A percentile compares a stretch with the other conserved stretches of the same genome.
Evolutionary conservation across 257 asterid species (phyloP).

Genomic region (Galeopsis tetrahit): DNA sequence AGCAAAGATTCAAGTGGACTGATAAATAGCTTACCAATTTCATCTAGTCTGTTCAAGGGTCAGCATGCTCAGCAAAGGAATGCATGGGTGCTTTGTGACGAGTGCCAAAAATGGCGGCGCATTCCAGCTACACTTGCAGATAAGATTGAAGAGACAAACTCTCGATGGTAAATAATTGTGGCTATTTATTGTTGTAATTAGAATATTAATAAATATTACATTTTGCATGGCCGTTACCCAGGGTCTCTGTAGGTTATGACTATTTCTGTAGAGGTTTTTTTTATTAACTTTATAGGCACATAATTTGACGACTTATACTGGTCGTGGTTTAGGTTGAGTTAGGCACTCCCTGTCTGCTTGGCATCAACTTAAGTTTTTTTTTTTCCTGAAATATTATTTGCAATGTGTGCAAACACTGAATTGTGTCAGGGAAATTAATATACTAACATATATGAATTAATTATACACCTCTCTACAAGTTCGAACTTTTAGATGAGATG

Average conservation of each 20-base stretch:
- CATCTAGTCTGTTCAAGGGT: slow-evolving; percentile 39
- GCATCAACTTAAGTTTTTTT: not conserved
- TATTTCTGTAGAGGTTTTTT: not conserved
- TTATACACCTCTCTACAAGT: too few species aligned
- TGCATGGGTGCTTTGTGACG: slow-evolving; percentile 95
- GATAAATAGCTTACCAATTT: slow-evolving; percentile 33
- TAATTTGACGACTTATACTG: not conserved
- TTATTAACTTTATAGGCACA: slow-evolving; percentile 12
- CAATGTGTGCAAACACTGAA: not conserved
- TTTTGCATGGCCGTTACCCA: slow-evolving; percentile 16
- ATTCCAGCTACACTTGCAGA: slow-evolving; percentile 83
- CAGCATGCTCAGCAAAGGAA: slow-evolving; percentile 44
- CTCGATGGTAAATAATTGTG: slow-evolving; percentile 63
- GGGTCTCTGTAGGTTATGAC: slow-evolving; percentile 22
- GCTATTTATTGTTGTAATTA: slow-evolving; percentile 2
- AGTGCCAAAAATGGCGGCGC: slow-evolving; percentile 89
- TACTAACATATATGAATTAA: too few species aligned
- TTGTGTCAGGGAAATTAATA: too few species aligned
- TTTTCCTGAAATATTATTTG: not conserved
- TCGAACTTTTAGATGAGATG: too few species aligned
- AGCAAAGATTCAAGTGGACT: slow-evolving; percentile 43
- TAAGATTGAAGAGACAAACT: slow-evolving; percentile 68
- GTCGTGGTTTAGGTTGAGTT: not conserved
- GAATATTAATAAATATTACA: slow-evolving; percentile 16
- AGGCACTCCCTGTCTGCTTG: slow-evolving; percentile 1